Evolutionary conservation across 2,329 filamentous ascomycete genomes (phyloP).

Genomic region (Pseudogymnoascus sp.): DNA sequence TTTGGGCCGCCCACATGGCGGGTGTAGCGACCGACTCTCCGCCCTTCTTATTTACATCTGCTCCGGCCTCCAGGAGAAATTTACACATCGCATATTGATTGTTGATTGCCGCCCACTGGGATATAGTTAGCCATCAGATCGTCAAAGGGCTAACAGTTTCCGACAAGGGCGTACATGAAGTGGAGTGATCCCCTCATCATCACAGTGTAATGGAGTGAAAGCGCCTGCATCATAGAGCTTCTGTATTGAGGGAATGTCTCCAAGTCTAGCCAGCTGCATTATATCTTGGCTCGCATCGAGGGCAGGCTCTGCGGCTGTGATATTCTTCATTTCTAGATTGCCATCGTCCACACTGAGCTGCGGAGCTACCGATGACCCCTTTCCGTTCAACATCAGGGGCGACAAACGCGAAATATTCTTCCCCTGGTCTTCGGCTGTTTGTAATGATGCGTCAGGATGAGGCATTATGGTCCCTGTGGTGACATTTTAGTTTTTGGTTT

Average conservation of each 20-base stretch:
- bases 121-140: constrained; percentile 11
- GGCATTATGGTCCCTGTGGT: constrained; percentile 18
- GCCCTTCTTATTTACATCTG: constrained; percentile 90
- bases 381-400: constrained; percentile 49
- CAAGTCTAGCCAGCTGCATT: constrained; percentile 88
- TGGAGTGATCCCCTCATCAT: constrained; percentile 91
- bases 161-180: constrained; percentile 63
- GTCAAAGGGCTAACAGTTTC: background rate
- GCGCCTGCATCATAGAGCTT: constrained; percentile 79
- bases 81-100: constrained; percentile 97
- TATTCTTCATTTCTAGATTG: constrained; percentile 29
- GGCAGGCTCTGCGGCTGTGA: constrained; percentile 20
- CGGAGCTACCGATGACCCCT: constrained; percentile 45
- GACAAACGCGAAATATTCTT: constrained; percentile 23
- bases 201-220: constrained; percentile 73
- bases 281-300: constrained; percentile 62
- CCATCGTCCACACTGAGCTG: constrained; percentile 41
- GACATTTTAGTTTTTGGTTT: background rate
- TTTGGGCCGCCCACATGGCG: constrained; percentile 93
- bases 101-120: constrained; percentile 96
- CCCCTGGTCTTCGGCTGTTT: constrained; percentile 14
- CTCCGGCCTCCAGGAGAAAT: constrained; percentile 71
- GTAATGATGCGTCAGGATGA: constrained; percentile 16
- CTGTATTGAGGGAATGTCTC: constrained; percentile 80
- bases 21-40: constrained; percentile 92